Conservation (phyloP, 495 filamentous ascomycete genomes). For the Penicillium paradoxum region DNA sequence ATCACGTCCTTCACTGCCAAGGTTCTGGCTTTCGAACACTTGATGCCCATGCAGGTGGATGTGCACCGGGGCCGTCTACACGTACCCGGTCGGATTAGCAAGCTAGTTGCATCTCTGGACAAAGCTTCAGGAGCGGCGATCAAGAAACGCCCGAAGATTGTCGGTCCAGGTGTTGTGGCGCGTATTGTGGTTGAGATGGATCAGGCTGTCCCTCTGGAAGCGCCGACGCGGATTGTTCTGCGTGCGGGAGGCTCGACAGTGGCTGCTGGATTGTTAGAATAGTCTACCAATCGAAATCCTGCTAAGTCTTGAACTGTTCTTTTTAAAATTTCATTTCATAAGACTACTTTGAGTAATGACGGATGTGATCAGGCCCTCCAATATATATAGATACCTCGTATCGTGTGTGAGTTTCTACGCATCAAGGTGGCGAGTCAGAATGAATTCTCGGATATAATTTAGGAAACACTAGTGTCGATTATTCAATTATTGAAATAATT, state of each 20-base stretch:
- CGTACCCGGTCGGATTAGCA: conserved; percentile 65
- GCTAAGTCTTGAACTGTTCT: background rate
- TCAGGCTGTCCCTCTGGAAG: conserved; percentile 71
- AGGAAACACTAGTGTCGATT: background rate
- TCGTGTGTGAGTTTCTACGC: too few species aligned
- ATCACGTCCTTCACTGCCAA: conserved; percentile 71
- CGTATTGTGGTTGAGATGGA: conserved; percentile 69
- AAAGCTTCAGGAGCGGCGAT: conserved; percentile 60
- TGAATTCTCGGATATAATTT: too few species aligned
- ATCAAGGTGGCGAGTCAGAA: too few species aligned
- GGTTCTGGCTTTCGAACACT: conserved; percentile 79
- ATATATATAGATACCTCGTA: too few species aligned
- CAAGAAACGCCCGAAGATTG: conserved; percentile 81
- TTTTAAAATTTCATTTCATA: too few species aligned
- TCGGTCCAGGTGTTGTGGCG: conserved; percentile 66
- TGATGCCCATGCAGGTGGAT: conserved; percentile 85
- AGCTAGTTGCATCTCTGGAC: conserved; percentile 67
- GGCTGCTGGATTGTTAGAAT: conserved; percentile 81
- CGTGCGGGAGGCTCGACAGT: conserved; percentile 75
- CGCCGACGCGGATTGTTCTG: conserved; percentile 72
- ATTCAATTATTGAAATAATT: background rate
- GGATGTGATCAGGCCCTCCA: too few species aligned
- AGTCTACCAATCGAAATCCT: conserved; percentile 8
- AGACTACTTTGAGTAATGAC: too few species aligned
- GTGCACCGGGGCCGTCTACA: conserved; percentile 82